Conservation (phyloP, 495 filamentous ascomycete species). For the Cudoniella acicularis region DNA sequence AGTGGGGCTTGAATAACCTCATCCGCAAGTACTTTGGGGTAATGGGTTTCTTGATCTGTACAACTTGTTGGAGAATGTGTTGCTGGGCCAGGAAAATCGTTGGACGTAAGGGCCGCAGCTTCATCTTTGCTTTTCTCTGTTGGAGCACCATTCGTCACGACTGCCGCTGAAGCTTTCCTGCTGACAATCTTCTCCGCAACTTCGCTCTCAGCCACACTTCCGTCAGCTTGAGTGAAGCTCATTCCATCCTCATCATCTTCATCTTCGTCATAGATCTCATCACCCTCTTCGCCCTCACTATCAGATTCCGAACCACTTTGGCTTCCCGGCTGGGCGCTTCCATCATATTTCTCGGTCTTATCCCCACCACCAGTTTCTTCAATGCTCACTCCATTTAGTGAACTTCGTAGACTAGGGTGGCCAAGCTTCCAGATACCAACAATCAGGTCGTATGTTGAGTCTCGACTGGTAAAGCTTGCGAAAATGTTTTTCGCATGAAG, state of each 20-base stretch:
- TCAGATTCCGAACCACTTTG: constrained; percentile 53
- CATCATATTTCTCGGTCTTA: constrained; percentile 82
- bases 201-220: constrained; percentile 60
- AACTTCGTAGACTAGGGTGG: constrained; percentile 84
- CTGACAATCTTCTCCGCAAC: constrained; percentile 50
- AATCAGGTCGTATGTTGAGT: constrained; percentile 95
- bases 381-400: constrained; percentile 79
- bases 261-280: constrained; percentile 72
- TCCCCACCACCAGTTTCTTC: constrained; percentile 76
- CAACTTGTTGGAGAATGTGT: constrained; percentile 83
- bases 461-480: constrained; percentile 88
- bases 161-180: constrained; percentile 65
- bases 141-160: constrained; percentile 39
- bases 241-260: constrained; percentile 64
- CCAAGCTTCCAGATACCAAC: constrained; percentile 98
- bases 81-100: constrained; percentile 83
- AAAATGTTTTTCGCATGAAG: constrained; percentile 93
- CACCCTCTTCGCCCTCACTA: constrained; percentile 60
- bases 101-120: constrained; percentile 42
- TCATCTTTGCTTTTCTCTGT: constrained; percentile 56
- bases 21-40: constrained; percentile 80
- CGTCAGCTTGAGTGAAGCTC: constrained; percentile 52
- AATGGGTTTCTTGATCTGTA: constrained; percentile 70
- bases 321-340: constrained; percentile 32
- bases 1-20: constrained; percentile 84